Evolutionary conservation across 2,329 filamentous ascomycete genomes (phyloP).

Genomic region (Pestalotiopsis fici): DNA sequence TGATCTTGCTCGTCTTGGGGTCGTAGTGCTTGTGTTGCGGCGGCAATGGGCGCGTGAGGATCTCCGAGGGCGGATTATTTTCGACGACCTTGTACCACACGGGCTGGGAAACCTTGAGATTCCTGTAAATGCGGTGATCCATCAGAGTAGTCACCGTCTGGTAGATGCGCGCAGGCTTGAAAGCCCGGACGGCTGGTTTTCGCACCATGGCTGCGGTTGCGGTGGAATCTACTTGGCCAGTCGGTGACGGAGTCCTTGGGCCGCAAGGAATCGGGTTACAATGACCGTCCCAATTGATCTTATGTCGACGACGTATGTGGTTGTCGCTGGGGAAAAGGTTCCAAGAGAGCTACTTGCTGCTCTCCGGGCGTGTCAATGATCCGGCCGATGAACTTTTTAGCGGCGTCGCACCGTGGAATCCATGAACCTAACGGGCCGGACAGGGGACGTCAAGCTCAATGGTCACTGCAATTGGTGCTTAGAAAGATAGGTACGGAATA

Average conservation of each 20-base stretch:
- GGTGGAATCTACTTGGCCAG: constrained; percentile 3
- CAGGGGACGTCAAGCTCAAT: background rate
- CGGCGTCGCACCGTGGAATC: background rate
- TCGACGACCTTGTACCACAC: constrained; percentile 55
- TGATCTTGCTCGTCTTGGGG: constrained; percentile 52
- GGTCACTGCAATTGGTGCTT: background rate
- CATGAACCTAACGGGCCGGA: background rate
- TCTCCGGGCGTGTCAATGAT: constrained; percentile 5
- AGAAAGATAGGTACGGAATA: too few species aligned
- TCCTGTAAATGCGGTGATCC: constrained; percentile 31
- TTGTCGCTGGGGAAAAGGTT: background rate
- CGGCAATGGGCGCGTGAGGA: constrained; percentile 54
- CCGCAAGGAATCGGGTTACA: background rate
- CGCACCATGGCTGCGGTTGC: constrained; percentile 30
- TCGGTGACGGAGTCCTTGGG: background rate
- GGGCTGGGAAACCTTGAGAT: constrained; percentile 32
- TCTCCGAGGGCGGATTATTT: constrained; percentile 59
- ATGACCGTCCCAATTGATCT: background rate
- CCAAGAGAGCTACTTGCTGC: background rate
- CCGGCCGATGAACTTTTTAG: constrained; percentile 9
- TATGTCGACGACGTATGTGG: background rate
- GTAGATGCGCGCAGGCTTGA: constrained; percentile 42
- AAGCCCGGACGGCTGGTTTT: constrained; percentile 25
- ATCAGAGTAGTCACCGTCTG: constrained; percentile 40
- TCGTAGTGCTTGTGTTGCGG: constrained; percentile 42